Evolutionary conservation across 176 grass and related monocot genomes (phyloP).

Genomic region (Paspalum notatum): DNA sequence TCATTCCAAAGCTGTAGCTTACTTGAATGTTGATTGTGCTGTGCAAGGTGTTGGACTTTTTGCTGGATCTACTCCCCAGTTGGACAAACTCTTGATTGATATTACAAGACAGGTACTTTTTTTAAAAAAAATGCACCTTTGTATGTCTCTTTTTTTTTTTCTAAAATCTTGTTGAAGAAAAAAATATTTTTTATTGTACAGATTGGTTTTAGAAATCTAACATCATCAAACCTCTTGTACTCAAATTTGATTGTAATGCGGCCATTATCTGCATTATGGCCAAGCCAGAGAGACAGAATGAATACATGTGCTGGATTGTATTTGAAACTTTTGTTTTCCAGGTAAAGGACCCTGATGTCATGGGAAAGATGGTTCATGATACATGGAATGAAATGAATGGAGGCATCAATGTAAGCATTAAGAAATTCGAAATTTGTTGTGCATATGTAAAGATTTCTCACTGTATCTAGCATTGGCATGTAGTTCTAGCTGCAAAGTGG

Average conservation of each 20-base stretch:
- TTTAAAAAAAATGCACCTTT: conserved; percentile 26
- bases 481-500: conserved; percentile 7
- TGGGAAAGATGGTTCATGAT: conserved; percentile 72
- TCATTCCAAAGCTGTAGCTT: conserved; percentile 91
- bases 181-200: background rate
- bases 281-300: background rate
- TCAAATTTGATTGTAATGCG: background rate
- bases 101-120: conserved; percentile 75
- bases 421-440: background rate
- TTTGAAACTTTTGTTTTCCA: conserved; percentile 40
- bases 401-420: conserved; percentile 68
- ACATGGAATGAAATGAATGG: conserved; percentile 66
- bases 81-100: conserved; percentile 81
- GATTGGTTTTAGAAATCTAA: background rate
- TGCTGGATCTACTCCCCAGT: conserved; percentile 75
- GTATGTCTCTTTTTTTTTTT: conserved; percentile 19
- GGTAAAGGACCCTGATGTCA: conserved; percentile 87
- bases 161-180: background rate
- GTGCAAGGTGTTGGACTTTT: conserved; percentile 92
- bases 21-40: conserved; percentile 98
- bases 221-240: conserved; percentile 18
- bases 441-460: conserved; percentile 15
- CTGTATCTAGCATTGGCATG: background rate
- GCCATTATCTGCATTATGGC: background rate
- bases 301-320: conserved; percentile 11